Evolutionary conservation across 2,329 filamentous ascomycete genomes (phyloP).

Genomic region (Emergomyces pasteurianus): DNA sequence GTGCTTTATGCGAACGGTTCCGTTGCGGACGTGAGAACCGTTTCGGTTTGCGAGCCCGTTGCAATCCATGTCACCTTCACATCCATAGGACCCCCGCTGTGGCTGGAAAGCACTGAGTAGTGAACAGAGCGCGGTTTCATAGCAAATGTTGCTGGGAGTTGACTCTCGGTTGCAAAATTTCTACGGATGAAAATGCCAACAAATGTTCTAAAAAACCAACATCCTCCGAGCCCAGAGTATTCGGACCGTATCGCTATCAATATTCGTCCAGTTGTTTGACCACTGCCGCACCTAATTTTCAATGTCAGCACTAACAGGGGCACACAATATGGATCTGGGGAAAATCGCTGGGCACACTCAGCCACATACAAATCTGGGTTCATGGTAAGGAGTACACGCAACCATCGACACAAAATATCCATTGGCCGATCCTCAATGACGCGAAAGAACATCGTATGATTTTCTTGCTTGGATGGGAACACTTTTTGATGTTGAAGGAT

Average conservation of each 20-base stretch:
- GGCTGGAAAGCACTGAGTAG: not conserved
- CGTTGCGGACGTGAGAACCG: not conserved
- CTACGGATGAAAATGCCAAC: too few relatives aligned
- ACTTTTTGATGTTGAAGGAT: not conserved
- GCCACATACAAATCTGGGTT: not conserved
- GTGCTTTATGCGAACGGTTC: not conserved
- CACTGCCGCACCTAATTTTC: not conserved
- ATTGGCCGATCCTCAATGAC: too few relatives aligned
- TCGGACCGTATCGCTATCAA: not conserved
- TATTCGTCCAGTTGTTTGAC: not conserved
- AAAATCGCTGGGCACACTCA: not conserved
- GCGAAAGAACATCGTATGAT: not conserved
- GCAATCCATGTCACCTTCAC: not conserved
- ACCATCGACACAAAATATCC: too few relatives aligned
- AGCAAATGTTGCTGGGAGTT: not conserved
- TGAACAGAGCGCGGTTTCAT: not conserved
- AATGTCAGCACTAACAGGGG: not conserved
- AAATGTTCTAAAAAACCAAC: too few relatives aligned
- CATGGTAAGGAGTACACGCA: not conserved
- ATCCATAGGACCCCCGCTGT: not conserved
- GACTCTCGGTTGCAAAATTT: not conserved
- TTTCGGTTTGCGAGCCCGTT: not conserved
- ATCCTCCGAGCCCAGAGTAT: too few relatives aligned
- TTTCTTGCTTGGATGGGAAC: not conserved
- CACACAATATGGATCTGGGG: not conserved